Base-by-base conservation (phyloP, 352 stramenopile genomes). In the Phytophthora pistaciae region DNA sequence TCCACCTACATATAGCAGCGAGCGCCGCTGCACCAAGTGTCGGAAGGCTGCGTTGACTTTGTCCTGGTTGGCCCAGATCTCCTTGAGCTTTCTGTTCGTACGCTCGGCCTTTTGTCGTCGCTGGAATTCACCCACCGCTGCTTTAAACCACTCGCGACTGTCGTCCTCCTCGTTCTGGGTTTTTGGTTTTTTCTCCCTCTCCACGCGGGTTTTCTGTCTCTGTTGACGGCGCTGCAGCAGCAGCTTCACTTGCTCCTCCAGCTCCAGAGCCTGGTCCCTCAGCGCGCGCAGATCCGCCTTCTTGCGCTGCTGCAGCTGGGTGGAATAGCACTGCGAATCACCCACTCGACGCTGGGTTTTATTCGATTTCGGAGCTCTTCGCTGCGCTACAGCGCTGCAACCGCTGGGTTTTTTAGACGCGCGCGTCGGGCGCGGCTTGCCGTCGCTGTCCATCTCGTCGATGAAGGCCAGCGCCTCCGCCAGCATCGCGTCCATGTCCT, bases 381-480 rank as follows among this genome's bases (percentile, higher is more conserved):
- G 36, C 1, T 14, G 4, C 40, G 53, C 25, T 18, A 36, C 27
- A 9, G 59, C 40, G 18, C 50, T 46, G 31, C 55, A 61, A 56
- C 25, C n/a, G 8, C 59, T 14, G 40, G 21, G 1, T 56, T 55
- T 74, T 61, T 60, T 55, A 63, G 9, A 2, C 14, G 27, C 23
- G 2, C 52, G 56, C 6, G 56, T 31, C 11, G 31, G 49, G 0
- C 21, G 13, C 2, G 46, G 40, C 14, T 60, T 68, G 4, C 48
- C 58, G 40, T 68, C 52, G 18, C 46, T 50, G 29, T 79, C 71
- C 33, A 59, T 79, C 44, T 77, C 68, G 61, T 82, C 75, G 49
- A 82, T 79, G 42, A 82, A 75, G 48, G 75, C 75, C 38, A 82
- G 60, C 38, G 71, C 75, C 56, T 82, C 75, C 20, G 67, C 56